These are phyloP conservation scores for Leishmania amazonensis DNA, from an alignment of 208 protist species.

Conservation along the genomic window DNA sequence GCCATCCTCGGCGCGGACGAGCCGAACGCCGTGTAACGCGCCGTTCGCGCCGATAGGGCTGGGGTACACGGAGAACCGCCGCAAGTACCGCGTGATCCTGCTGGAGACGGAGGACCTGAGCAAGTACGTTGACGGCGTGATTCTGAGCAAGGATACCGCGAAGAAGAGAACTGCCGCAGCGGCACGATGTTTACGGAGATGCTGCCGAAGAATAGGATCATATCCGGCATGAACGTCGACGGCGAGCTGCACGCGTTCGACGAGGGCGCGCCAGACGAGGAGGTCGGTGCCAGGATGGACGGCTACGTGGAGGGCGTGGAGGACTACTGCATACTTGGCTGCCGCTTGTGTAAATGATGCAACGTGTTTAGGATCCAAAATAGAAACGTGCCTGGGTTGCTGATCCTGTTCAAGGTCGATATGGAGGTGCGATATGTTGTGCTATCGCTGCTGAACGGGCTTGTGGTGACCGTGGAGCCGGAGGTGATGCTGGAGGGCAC, in stretches of 20 bases:
- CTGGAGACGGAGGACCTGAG: slow-evolving; percentile 72
- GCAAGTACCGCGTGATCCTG: slow-evolving; percentile 91
- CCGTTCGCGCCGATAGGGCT: slow-evolving; percentile 88
- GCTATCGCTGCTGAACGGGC: slow-evolving; percentile 95
- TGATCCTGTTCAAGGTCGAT: slow-evolving; percentile 94
- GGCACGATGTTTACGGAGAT: slow-evolving; percentile 90
- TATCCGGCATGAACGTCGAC: slow-evolving; percentile 97
- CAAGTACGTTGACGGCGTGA: slow-evolving; percentile 96
- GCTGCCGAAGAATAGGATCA: slow-evolving; percentile 81
- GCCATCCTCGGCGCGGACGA: slow-evolving; percentile 86
- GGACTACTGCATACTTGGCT: slow-evolving; percentile 95
- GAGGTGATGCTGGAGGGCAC: slow-evolving; percentile 96
- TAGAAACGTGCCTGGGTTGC: slow-evolving; percentile 84
- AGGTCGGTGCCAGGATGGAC: slow-evolving; percentile 95
- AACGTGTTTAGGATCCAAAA: slow-evolving; percentile 95
- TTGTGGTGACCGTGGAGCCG: slow-evolving; percentile 98
- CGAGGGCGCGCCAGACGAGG: slow-evolving; percentile 91
- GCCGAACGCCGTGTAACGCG: slow-evolving; percentile 85
- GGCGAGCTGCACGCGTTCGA: slow-evolving; percentile 77
- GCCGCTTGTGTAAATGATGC: slow-evolving; percentile 98
- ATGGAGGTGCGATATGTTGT: slow-evolving; percentile 95
- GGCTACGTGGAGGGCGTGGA: slow-evolving; percentile 86
- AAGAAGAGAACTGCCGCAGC: slow-evolving; percentile 93
- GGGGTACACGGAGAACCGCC: slow-evolving; percentile 91
- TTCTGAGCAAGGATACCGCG: slow-evolving; percentile 97